A percentile compares a stretch with the other conserved stretches of the same genome.
Evolutionary conservation across 371 early-diverging fungal genomes (phyloP).

Genomic region (Rhizopus arrhizus): DNA sequence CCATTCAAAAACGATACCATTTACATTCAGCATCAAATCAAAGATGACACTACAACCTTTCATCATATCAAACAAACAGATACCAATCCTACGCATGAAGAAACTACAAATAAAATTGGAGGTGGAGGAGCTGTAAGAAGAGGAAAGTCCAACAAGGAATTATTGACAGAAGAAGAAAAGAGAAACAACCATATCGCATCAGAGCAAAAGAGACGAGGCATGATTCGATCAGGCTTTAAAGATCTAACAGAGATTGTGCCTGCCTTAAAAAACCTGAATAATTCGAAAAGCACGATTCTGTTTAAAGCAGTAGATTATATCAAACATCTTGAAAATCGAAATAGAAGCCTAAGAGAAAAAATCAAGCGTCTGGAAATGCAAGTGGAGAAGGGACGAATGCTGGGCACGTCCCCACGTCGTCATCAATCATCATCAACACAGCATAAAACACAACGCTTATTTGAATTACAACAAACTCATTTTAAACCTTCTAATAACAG

Average conservation of each 20-base stretch:
- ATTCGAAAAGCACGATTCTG: conserved; percentile 55
- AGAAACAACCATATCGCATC: conserved; percentile 85
- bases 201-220: conserved; percentile 86
- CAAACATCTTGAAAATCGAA: conserved; percentile 50
- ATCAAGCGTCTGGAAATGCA: conserved; percentile 56
- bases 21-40: not conserved
- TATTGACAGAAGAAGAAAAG: conserved; percentile 84
- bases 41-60: not conserved
- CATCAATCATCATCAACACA: conserved; percentile 26
- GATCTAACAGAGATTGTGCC: conserved; percentile 81
- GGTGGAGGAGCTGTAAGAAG: conserved; percentile 30
- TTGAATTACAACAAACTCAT: conserved; percentile 29
- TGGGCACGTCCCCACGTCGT: not conserved
- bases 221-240: conserved; percentile 80
- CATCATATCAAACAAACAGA: conserved; percentile 17
- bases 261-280: conserved; percentile 59
- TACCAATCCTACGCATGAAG: conserved; percentile 30
- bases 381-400: conserved; percentile 36
- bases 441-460: conserved; percentile 49
- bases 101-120: not conserved
- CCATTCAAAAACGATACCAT: conserved; percentile 10
- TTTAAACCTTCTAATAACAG: conserved; percentile 1
- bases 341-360: conserved; percentile 57
- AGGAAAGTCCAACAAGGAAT: conserved; percentile 55
- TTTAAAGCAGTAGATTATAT: conserved; percentile 56